Percentiles rank a stretch among this genome's conserved stretches.
phyloP scores from a whole-genome alignment of 306 rosid species.

The Quercus ilex region DNA sequence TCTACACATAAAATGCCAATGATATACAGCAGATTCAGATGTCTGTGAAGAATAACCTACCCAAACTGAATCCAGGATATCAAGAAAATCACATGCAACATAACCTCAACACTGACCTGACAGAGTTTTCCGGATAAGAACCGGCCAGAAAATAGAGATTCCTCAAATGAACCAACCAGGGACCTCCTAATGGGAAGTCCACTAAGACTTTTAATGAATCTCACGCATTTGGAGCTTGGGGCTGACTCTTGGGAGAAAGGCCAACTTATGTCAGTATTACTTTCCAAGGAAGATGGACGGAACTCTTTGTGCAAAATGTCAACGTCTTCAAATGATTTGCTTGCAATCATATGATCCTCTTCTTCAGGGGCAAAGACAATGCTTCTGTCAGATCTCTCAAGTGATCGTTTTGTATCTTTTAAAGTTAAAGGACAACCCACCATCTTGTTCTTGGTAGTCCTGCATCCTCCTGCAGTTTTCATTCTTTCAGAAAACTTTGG shows the following conservation, averaged over 20 bases:
- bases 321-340: conserved; percentile 59
- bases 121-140: conserved; percentile 60
- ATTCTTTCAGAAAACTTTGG: conserved; percentile 77
- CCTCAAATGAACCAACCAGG: conserved; percentile 97
- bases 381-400: conserved; percentile 39
- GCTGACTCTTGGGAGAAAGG: conserved; percentile 44
- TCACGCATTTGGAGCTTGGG: conserved; percentile 40
- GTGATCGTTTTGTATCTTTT: conserved; percentile 34
- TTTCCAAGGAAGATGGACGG: conserved; percentile 65
- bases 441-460: conserved; percentile 35
- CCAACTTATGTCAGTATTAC: conserved; percentile 34
- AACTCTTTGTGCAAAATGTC: conserved; percentile 54
- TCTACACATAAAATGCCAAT: conserved; percentile 44
- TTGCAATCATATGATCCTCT: conserved; percentile 36
- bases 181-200: conserved; percentile 85
- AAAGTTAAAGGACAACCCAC: conserved; percentile 33
- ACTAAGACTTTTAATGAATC: conserved; percentile 76
- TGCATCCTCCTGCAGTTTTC: conserved; percentile 37
- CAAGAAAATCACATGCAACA: conserved; percentile 10
- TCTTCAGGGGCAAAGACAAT: conserved; percentile 32
- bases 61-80: conserved; percentile 18
- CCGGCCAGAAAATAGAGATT: conserved; percentile 93
- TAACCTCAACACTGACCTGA: conserved; percentile 55
- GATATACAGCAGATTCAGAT: conserved; percentile 16
- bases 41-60: conserved; percentile 2